Base-by-base conservation (phyloP, 2,329 filamentous ascomycete genomes). In the Pseudopyricularia javanii region DNA sequence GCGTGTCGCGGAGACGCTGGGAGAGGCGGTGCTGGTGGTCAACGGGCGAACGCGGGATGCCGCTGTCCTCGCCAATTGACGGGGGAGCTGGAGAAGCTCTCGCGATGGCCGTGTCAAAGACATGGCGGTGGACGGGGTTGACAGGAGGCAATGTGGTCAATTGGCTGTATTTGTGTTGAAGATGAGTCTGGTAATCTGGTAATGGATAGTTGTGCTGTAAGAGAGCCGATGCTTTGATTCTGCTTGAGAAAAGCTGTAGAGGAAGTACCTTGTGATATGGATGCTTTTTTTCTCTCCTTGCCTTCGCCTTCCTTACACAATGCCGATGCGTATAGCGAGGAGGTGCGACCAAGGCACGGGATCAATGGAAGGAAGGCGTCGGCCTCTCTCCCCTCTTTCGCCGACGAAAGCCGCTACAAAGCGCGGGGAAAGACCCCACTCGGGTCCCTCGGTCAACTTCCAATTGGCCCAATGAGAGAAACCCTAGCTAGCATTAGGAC, bases 381-480 rank as follows among this genome's bases (percentile, higher is more conserved):
- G n/a, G n/a, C n/a, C n/a, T n/a, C n/a, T 12, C 45, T 48, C 28
- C 22, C 45, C 45, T 28, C 45, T 30, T 49, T 7, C 60, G 56
- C 68, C 72, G 73, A 63, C 32, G 61, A 54, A 71, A 74, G 65
- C 73, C 74, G 74, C 59, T 56, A 63, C 56, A 66, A 74, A 64
- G 71, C 66, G 67, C 60, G 37, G 17, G 17, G 37, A 43, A 14
- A n/a, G 17, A 20, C n/a, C 37, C 37, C 37, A n/a, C 9, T 20
- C 37, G 17, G 37, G 20, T 11, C 24, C 17, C 37, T 43, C 37
- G 17, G 37, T 20, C 37, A 43, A 11, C 22, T 20, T 15, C 17
- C 37, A 14, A 43, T 43, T 43, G 37, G 8, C 24, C 17, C n/a
- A 43, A 20, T 9, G 37, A 20, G 20, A 43, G 37, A 43, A 43